Evolutionary conservation across 768 basidiomycete species (phyloP).

Genomic region (Cyclocybe cylindracea): DNA sequence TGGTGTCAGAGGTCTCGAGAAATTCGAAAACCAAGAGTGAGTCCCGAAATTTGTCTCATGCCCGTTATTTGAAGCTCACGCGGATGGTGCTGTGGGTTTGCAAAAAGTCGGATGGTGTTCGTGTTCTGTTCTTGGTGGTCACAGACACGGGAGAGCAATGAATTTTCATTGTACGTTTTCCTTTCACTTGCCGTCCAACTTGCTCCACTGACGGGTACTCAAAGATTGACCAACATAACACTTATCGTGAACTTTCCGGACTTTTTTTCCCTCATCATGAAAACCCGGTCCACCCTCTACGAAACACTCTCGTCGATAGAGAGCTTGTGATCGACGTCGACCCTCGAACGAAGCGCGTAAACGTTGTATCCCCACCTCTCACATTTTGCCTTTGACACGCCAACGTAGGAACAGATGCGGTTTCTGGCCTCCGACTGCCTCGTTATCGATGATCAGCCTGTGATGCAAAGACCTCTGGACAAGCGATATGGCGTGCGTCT

Average conservation of each 20-base stretch:
- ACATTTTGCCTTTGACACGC: constrained; percentile 1
- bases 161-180: constrained; percentile 71
- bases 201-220: background rate
- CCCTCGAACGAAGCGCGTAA: constrained; percentile 67
- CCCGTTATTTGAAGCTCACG: constrained; percentile 3
- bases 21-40: constrained; percentile 85
- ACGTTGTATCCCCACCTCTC: constrained; percentile 21
- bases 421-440: constrained; percentile 93
- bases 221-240: constrained; percentile 94
- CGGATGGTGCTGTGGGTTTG: constrained; percentile 65
- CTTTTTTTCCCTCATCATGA: constrained; percentile 92
- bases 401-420: constrained; percentile 70
- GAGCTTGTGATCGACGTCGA: constrained; percentile 93
- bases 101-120: constrained; percentile 96
- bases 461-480: constrained; percentile 81
- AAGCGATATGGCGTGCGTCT: constrained; percentile 86
- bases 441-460: constrained; percentile 80
- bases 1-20: constrained; percentile 61
- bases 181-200: background rate
- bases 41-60: constrained; percentile 21
- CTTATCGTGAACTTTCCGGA: constrained; percentile 72
- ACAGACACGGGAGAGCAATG: constrained; percentile 57
- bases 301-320: constrained; percentile 86
- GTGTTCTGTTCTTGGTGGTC: constrained; percentile 82
- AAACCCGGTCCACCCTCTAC: constrained; percentile 62